phyloP scores from a whole-genome alignment of 2,329 filamentous ascomycete genomes.

The Aspergillus sp. region DNA sequence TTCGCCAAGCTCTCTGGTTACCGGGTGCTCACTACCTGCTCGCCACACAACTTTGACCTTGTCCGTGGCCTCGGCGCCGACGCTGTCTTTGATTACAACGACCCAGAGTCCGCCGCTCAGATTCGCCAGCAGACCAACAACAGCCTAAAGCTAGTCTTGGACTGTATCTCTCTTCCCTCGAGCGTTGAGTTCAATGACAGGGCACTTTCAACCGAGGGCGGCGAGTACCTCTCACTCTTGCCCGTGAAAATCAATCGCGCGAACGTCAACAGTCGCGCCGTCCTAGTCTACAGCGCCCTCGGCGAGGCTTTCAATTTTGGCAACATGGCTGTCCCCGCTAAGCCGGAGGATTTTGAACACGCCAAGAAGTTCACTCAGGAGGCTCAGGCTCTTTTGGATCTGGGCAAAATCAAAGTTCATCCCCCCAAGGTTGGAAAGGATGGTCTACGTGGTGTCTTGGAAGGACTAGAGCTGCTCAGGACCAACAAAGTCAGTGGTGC shows the following conservation, averaged over 20 bases:
- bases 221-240: background rate
- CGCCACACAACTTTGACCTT: constrained; percentile 2
- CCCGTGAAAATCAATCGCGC: background rate
- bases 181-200: background rate
- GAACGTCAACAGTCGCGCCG: background rate
- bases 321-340: background rate
- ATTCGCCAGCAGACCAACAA: background rate
- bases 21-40: constrained; percentile 1
- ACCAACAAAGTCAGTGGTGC: constrained; percentile 3
- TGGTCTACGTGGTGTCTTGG: constrained; percentile 1
- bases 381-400: background rate
- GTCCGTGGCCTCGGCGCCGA: background rate
- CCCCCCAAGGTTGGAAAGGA: background rate
- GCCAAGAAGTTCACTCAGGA: background rate
- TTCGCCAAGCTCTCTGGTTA: constrained; percentile 3
- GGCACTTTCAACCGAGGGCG: background rate
- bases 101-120: background rate
- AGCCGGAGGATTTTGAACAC: background rate
- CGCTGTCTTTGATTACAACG: constrained; percentile 2
- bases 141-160: background rate
- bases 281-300: background rate
- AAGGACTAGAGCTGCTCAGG: constrained; percentile 1
- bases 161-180: background rate
- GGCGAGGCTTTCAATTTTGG: background rate
- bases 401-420: background rate